phyloP scores from a whole-genome alignment of 257 asterid genomes.

The Salvia rosmarinus region DNA sequence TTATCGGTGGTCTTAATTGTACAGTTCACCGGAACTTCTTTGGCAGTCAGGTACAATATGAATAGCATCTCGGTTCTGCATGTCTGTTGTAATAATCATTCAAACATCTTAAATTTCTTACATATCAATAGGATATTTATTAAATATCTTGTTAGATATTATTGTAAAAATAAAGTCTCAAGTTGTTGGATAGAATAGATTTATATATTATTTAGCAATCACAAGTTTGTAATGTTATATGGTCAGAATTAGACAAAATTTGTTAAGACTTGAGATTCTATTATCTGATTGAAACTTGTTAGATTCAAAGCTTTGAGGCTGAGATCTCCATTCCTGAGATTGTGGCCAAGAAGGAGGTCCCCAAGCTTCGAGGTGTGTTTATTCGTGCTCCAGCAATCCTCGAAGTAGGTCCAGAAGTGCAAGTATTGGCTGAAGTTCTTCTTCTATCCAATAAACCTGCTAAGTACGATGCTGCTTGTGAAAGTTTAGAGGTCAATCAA shows the following conservation, averaged over 20 bases:
- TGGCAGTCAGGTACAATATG: conserved; percentile 75
- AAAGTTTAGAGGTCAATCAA: conserved; percentile 51
- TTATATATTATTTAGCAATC: not conserved
- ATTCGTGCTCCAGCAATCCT: conserved; percentile 92
- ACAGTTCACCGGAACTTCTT: conserved; percentile 89
- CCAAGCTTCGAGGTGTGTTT: conserved; percentile 84
- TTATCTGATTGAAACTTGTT: conserved; percentile 24
- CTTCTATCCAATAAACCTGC: conserved; percentile 49
- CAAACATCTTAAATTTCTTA: conserved; percentile 3
- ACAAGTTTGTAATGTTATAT: not conserved
- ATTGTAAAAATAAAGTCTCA: not conserved
- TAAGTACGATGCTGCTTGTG: conserved; percentile 38
- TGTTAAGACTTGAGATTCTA: not conserved
- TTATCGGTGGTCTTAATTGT: conserved; percentile 93
- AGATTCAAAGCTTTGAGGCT: conserved; percentile 96
- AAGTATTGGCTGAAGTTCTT: conserved; percentile 76
- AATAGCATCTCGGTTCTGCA: conserved; percentile 17
- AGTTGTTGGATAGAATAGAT: not conserved
- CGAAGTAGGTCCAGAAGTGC: conserved; percentile 88
- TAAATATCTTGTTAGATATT: too few species aligned
- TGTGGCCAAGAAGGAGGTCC: conserved; percentile 93
- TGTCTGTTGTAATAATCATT: conserved; percentile 1
- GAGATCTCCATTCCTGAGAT: conserved; percentile 77
- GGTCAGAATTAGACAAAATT: not conserved
- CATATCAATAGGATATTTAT: not conserved